Evolutionary conservation across 139 green algal species (phyloP).

Genomic region (Volvox africanus): DNA sequence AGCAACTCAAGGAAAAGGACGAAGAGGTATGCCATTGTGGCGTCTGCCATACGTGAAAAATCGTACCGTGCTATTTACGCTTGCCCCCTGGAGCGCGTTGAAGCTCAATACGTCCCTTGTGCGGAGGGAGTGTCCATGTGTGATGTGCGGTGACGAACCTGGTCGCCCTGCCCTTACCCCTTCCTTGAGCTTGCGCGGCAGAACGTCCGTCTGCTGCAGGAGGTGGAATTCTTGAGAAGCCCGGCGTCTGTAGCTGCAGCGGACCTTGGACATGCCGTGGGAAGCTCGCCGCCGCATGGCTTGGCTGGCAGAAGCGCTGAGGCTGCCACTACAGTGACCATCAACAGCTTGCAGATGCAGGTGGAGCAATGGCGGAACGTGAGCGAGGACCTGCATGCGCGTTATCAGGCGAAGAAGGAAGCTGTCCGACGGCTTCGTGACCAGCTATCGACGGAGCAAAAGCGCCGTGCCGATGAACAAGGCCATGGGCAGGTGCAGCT

Average conservation of each 20-base stretch:
- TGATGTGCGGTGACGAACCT: no score
- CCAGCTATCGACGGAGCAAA: slow-evolving; percentile 28
- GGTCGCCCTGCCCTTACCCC: no score
- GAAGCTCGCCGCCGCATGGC: not conserved
- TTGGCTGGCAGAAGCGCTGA: not conserved
- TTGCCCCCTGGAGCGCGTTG: no score
- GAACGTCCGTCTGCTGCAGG: not conserved
- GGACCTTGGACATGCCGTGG: not conserved
- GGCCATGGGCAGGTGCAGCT: not conserved
- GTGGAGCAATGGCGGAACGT: slow-evolving; percentile 5
- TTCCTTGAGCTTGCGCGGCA: not conserved
- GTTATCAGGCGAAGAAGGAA: slow-evolving; percentile 39
- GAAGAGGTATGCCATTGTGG: not conserved
- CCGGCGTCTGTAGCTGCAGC: not conserved
- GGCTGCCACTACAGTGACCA: not conserved
- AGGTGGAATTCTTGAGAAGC: not conserved
- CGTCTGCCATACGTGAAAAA: no score
- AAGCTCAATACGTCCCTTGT: no score
- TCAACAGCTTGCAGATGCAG: slow-evolving; percentile 35
- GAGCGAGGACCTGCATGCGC: not conserved
- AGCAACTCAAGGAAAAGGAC: slow-evolving; percentile 3
- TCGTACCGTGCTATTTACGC: no score
- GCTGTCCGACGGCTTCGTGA: slow-evolving; percentile 9
- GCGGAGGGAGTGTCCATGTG: no score
- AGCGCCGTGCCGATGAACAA: slow-evolving; percentile 6